Base-by-base conservation (phyloP, 1,139 yeast species). In the Scheffersomyces quercinus region DNA sequence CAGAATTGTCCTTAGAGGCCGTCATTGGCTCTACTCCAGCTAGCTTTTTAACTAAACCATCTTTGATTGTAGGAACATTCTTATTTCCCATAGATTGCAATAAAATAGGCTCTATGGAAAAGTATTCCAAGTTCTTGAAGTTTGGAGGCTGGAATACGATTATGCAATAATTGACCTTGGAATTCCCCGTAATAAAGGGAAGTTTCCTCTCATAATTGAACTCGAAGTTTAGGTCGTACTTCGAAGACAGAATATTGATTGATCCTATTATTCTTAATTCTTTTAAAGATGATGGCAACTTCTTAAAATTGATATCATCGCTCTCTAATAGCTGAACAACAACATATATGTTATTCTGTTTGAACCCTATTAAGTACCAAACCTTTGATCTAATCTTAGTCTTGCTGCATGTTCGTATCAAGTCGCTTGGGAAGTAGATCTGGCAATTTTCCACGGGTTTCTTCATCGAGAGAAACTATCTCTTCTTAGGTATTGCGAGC, bases 71-170 rank as follows among this genome's bases (percentile, higher is more conserved):
- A 12, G 34, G 44, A 5, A 40, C 40, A 2, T 34, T 31, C 12
- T 44, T 51, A 20, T 42, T 33, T 50, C 70, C 61, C 47, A 58
- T 73, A 2, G 85, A 75, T 49, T 85, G 90, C 40, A 85, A 74
- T 29, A 80, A 72, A 34, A 85, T 86, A 0, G 97, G 96, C 20
- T 75, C 70, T 4, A 87, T 65, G 0, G 97, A 84, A 53, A 83
- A 86, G 60, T 87, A 89, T 55, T 91, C 97, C 74, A 93, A 77
- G 48, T 81, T 77, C 36, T 73, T 73, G 24, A 87, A 82, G 40
- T 80, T 77, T 0, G 98, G 98, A 1, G 95, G 88, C 29, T 80
- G 79, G 60, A 83, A 91, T 13, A 78, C 54, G 2, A 91, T 70
- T 1, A 88, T 58, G 28, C 72, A 72, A 37, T 65, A 58, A 15